A percentile compares a stretch with the other conserved stretches of the same genome.
phyloP scores from a whole-genome alignment of 2,329 filamentous ascomycete genomes.

The Talaromyces rugulosus region DNA sequence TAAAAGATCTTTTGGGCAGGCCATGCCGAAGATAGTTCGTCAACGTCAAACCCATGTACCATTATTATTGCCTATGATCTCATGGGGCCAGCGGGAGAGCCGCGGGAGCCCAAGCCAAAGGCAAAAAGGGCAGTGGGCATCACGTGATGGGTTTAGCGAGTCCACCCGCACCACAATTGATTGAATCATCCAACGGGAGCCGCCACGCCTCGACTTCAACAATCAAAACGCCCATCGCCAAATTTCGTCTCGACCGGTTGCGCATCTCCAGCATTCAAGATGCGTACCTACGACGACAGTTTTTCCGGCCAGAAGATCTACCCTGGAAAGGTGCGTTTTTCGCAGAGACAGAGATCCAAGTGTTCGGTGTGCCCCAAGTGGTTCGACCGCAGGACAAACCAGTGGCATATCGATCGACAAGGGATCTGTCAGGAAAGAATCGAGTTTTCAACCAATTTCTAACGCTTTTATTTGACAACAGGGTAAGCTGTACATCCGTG shows the following conservation, averaged over 20 bases:
- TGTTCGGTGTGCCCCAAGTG: not conserved
- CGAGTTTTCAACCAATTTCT: not conserved
- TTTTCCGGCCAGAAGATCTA: constrained; percentile 77
- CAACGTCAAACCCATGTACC: not conserved
- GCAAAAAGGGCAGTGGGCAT: constrained; percentile 34
- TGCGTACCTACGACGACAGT: constrained; percentile 74
- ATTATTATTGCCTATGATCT: not conserved
- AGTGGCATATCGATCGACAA: not conserved
- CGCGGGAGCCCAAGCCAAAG: not conserved
- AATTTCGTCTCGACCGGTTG: constrained; percentile 35
- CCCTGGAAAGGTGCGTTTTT: constrained; percentile 66
- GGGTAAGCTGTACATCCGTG: constrained; percentile 99
- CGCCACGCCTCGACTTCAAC: constrained; percentile 36
- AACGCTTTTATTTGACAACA: constrained; percentile 43
- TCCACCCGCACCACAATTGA: constrained; percentile 40
- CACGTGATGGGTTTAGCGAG: constrained; percentile 45
- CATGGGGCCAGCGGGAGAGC: not conserved
- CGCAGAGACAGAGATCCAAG: not conserved
- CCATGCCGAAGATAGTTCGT: not conserved
- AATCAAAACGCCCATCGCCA: constrained; percentile 40
- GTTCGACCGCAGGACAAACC: not conserved
- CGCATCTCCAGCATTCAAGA: constrained; percentile 54
- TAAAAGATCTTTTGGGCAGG: not conserved
- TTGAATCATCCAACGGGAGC: constrained; percentile 26
- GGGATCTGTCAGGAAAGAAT: not conserved